A percentile compares a stretch with the other conserved stretches of the same genome.
These are phyloP conservation scores for Tulasnella sp. DNA, from an alignment of 768 basidiomycete species.

Conservation along the genomic window DNA sequence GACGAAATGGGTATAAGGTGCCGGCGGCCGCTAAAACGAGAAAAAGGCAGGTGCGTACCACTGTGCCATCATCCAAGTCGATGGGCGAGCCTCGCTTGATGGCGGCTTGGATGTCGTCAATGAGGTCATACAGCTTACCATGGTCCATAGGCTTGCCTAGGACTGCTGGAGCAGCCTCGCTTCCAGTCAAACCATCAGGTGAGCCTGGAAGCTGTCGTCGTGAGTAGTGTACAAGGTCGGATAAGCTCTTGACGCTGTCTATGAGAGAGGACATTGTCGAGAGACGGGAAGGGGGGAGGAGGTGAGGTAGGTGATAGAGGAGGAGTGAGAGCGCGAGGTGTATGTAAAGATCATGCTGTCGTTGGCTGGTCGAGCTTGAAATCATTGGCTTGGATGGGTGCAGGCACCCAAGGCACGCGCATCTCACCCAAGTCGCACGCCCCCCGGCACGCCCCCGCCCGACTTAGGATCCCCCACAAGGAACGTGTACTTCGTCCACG, in stretches of 20 bases:
- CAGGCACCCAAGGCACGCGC: neutral
- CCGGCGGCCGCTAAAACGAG: neutral
- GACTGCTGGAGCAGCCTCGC: conserved; percentile 10
- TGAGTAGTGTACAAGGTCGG: conserved; percentile 19
- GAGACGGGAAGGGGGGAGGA: neutral
- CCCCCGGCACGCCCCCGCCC: neutral
- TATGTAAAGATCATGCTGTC: conserved; percentile 1
- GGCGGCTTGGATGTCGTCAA: conserved; percentile 7
- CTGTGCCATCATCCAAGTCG: conserved; percentile 9
- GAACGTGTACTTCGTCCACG: neutral
- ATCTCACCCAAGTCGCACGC: neutral
- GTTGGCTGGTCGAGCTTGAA: neutral
- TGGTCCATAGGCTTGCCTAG: conserved; percentile 9
- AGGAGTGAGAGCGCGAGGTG: neutral
- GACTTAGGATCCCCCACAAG: neutral
- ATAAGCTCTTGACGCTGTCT: conserved; percentile 2
- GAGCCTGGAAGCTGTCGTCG: conserved; percentile 1
- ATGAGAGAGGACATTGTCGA: conserved; percentile 8
- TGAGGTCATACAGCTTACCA: neutral
- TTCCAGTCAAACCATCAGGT: conserved; percentile 18
- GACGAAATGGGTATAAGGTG: neutral
- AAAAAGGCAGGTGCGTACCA: neutral
- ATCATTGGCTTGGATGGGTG: neutral
- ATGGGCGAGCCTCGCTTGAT: conserved; percentile 14
- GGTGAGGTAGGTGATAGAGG: neutral